A percentile compares a stretch with the other conserved stretches of the same genome.
Conservation (phyloP, 1,139 yeast species). For the Taphrina flavorubra region DNA sequence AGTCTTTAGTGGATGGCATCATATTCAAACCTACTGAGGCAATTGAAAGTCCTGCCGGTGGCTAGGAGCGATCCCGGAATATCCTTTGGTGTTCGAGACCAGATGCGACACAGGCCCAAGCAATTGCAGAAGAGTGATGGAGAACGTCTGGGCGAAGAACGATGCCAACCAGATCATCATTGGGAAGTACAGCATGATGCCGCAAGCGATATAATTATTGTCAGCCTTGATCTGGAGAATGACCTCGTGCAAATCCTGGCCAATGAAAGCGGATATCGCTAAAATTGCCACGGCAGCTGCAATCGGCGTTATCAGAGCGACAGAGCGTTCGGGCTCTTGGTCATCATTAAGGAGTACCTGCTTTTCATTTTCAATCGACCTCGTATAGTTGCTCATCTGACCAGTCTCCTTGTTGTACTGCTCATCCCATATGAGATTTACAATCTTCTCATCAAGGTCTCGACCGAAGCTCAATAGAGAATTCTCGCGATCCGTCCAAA, state of each 20-base stretch:
- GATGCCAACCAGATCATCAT: constrained; percentile 43
- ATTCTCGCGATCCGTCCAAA: constrained; percentile 44
- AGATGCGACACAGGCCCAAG: constrained; percentile 45
- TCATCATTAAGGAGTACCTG: constrained; percentile 3
- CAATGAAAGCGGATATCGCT: constrained; percentile 26
- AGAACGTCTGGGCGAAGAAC: constrained; percentile 43
- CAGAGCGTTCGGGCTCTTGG: constrained; percentile 26
- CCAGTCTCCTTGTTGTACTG: constrained; percentile 34
- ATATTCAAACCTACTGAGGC: constrained; percentile 34
- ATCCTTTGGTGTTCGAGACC: constrained; percentile 41
- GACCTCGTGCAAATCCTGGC: constrained; percentile 28
- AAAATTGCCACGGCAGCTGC: constrained; percentile 15
- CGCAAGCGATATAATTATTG: constrained; percentile 37
- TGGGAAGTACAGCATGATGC: constrained; percentile 43
- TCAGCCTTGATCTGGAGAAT: constrained; percentile 41
- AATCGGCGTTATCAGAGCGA: constrained; percentile 17
- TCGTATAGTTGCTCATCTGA: not conserved
- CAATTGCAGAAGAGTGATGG: constrained; percentile 34
- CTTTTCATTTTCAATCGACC: not conserved
- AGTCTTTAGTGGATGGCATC: not conserved
- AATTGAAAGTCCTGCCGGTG: constrained; percentile 13
- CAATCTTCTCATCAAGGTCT: constrained; percentile 34
- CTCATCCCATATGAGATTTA: constrained; percentile 41
- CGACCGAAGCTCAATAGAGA: constrained; percentile 36
- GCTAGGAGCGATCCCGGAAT: constrained; percentile 42